Percentiles rank a stretch among this genome's conserved stretches.
Evolutionary conservation across 352 stramenopile genomes (phyloP).

Genomic region (Phytophthora uliginosa): DNA sequence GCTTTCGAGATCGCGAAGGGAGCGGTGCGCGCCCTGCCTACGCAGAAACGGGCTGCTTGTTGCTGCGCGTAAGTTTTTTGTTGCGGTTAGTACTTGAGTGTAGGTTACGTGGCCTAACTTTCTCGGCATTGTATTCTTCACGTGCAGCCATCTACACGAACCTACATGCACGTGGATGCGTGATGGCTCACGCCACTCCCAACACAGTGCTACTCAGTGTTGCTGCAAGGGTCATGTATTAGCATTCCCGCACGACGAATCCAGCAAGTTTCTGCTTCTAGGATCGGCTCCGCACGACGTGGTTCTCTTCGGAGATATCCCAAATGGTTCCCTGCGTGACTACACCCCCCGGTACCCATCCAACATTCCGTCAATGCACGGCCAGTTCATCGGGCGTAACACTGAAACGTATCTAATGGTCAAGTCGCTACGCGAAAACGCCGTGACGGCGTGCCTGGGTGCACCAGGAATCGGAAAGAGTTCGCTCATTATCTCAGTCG

Average conservation of each 20-base stretch:
- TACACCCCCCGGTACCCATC: slow-evolving; percentile 77
- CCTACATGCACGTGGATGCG: slow-evolving; percentile 78
- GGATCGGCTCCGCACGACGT: slow-evolving; percentile 69
- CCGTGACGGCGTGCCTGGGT: slow-evolving; percentile 78
- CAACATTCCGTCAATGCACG: slow-evolving; percentile 86
- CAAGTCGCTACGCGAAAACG: slow-evolving; percentile 77
- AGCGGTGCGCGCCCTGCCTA: slow-evolving; percentile 71
- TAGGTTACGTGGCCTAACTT: not conserved
- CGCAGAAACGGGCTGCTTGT: slow-evolving; percentile 67
- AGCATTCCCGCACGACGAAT: slow-evolving; percentile 84
- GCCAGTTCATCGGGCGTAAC: slow-evolving; percentile 86
- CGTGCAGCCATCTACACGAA: slow-evolving; percentile 75
- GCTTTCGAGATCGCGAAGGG: slow-evolving; percentile 85
- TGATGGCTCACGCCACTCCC: slow-evolving; percentile 67
- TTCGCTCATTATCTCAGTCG: slow-evolving; percentile 84
- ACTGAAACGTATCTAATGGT: slow-evolving; percentile 86
- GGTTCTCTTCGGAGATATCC: slow-evolving; percentile 76
- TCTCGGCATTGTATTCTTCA: not conserved
- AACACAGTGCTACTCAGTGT: slow-evolving; percentile 74
- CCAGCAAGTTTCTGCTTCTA: slow-evolving; percentile 83
- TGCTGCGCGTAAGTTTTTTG: slow-evolving; percentile 78
- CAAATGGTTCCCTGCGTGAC: slow-evolving; percentile 64
- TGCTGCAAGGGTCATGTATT: slow-evolving; percentile 80
- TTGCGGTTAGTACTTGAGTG: not conserved
- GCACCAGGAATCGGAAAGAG: slow-evolving; percentile 86